Base-by-base conservation (phyloP, 23 red algal genomes). In the Gracilaria caudata region DNA sequence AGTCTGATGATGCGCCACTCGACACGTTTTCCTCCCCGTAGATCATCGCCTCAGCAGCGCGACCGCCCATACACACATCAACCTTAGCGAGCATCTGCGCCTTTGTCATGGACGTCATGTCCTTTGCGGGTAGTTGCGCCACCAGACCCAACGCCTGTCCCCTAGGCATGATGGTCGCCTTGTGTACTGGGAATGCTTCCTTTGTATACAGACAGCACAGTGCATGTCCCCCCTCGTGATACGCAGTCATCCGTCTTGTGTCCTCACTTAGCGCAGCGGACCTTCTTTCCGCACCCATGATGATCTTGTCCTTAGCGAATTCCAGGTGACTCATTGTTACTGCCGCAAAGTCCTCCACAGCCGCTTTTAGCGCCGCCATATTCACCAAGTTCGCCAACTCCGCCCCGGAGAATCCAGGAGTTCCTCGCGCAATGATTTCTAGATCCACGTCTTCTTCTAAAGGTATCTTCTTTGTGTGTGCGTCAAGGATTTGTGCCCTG, bases 231-330 rank as follows among this genome's bases (percentile, higher is more conserved):
- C 93, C 89, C 83, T 99, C 97, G 72, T 99, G 97, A 84, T 95
- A 95, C 10, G 97, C 97, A 0, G 97, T 99, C 39, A 94, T 82
- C 4, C 64, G 77, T 20, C 97, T 77, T 28, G 83, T 96, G 11
- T 94, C 93, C 49, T 95, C 93, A 5, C 84, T 92, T 8, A 99
- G 77, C 26, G 77, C 83, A 7, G 93, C 93, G 36, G 93, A 95
- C 44, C 78, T 88, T 39, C 97, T 36, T 79, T 99, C 97, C 8
- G 97, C 97, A 1, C 97, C 97, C 97, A 99, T 99, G 40, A 99
- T 64, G 77, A 99, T 99, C 78, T 94, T 99, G 77, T 99, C 97
- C 71, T 99, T 99, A 7, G 97, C 97, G 75, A 70, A 94, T 85
- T 99, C 97, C 34, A 99, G 72, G 84, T 99, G 93, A 26, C 83